Conservation (phyloP, 2,329 filamentous ascomycete genomes). For the Albophoma yamanashiensis region DNA sequence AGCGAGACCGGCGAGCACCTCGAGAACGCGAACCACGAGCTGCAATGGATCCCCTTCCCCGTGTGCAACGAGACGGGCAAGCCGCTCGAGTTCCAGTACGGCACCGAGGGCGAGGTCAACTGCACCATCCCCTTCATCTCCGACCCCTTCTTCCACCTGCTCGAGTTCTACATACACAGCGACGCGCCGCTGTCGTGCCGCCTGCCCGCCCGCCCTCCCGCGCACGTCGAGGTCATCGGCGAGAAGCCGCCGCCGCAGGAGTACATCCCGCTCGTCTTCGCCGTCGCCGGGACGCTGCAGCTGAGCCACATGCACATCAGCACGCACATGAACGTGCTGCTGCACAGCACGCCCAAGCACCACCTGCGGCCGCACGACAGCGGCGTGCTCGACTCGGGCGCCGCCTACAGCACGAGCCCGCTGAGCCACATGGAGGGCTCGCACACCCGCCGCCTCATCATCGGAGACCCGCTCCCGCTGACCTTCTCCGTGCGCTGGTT, state of each 20-base stretch:
- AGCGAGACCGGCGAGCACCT: slow-evolving; percentile 89
- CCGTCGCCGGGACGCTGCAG: slow-evolving; percentile 81
- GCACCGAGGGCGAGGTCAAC: slow-evolving; percentile 69
- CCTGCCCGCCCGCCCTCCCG: slow-evolving; percentile 64
- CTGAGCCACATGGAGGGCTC: slow-evolving; percentile 47
- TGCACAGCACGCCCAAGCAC: slow-evolving; percentile 59
- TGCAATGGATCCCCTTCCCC: slow-evolving; percentile 88
- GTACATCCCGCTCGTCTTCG: slow-evolving; percentile 80
- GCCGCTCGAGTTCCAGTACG: slow-evolving; percentile 79
- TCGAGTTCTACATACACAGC: slow-evolving; percentile 97
- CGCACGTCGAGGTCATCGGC: slow-evolving; percentile 43
- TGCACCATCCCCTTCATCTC: slow-evolving; percentile 70
- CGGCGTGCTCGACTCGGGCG: slow-evolving; percentile 76
- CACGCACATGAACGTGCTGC: slow-evolving; percentile 78
- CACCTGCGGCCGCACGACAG: slow-evolving; percentile 53
- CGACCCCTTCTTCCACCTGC: slow-evolving; percentile 76
- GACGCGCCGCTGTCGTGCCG: slow-evolving; percentile 90
- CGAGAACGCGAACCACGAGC: slow-evolving; percentile 66
- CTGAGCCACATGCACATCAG: slow-evolving; percentile 82
- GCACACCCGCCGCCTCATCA: slow-evolving; percentile 58
- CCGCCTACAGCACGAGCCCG: slow-evolving; percentile 75
- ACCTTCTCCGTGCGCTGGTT: slow-evolving; percentile 82
- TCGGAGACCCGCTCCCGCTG: slow-evolving; percentile 75
- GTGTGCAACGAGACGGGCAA: slow-evolving; percentile 77
- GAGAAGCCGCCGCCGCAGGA: slow-evolving; percentile 38